Conservation (phyloP, 2,329 filamentous ascomycete genomes). For the Colletotrichum chrysophilum region DNA sequence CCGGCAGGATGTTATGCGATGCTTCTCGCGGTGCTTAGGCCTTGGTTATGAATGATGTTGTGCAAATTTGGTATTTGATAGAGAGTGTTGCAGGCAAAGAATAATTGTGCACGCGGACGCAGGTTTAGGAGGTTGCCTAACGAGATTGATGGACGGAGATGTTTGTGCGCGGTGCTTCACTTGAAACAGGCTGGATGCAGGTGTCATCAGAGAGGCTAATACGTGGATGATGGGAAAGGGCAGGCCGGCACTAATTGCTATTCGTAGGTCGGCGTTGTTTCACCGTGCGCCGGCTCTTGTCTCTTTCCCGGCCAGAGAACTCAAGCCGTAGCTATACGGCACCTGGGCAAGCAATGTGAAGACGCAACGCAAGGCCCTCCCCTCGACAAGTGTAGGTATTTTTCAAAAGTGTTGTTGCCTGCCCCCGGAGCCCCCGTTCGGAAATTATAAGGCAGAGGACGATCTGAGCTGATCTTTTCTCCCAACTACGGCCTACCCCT, state of each 20-base stretch:
- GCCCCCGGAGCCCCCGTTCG: background rate
- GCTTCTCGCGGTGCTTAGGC: background rate
- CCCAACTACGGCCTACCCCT: background rate
- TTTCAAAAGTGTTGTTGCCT: background rate
- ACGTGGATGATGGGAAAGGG: background rate
- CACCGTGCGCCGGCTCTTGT: background rate
- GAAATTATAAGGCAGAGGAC: constrained; percentile 7
- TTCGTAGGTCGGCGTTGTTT: background rate
- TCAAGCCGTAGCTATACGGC: background rate
- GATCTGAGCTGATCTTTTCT: background rate
- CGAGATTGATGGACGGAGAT: background rate
- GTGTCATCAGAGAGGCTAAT: background rate
- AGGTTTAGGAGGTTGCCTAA: background rate
- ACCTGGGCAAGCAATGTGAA: background rate
- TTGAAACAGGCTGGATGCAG: constrained; percentile 5
- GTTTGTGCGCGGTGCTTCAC: constrained; percentile 14
- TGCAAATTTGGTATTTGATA: background rate
- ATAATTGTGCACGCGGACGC: background rate
- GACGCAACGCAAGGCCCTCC: background rate
- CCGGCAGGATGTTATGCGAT: background rate
- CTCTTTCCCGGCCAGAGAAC: background rate
- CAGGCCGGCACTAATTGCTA: background rate
- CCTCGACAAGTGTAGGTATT: background rate
- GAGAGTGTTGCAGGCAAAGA: background rate
- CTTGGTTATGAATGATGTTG: background rate